Evolutionary conservation across 768 basidiomycete genomes (phyloP), one percentile per base, ranked within the genome.

Genomic region (Leucocoprinus leucothites): DNA sequence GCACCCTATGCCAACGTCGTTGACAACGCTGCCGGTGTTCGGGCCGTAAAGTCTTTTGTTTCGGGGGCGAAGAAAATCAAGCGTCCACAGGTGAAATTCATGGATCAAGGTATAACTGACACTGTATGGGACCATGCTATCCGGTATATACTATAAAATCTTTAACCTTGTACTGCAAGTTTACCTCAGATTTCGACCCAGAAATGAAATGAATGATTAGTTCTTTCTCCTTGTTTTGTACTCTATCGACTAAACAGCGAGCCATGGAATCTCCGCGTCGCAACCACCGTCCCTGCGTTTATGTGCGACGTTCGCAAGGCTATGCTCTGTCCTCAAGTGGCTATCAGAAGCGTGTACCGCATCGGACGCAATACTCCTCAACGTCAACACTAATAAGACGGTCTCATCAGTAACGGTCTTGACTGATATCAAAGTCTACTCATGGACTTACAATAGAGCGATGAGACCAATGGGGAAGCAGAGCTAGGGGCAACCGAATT

Each of bases 391-490:
- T 57, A 46, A 31, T 24, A 31, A 31, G 21, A 43, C 7, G 16
- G 1, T 13, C 3, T 25, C 28, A 35, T 48, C 9, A 44, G 31
- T 18, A n/a, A 31, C 11, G 11, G 31, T 11, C 11, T 11, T 31
- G 6, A 11, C 11, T 31, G 6, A 31, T 5, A 31, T 31, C 6
- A 31, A 31, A 31, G 31, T 31, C 5, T 25, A 14, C 8, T 18
- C 16, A 19, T 16, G 25, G 18, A 26, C 56, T 24, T 11, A 57
- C 56, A 49, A 51, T 49, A 57, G 34, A 22, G 41, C 48, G 22
- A 57, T 25, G 7, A 57, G 26, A 18, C 56, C 56, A 11, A 57
- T 57, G 16, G 49, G 49, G 49, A 57, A 57, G 19, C 41, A 43
- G 13, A 49, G 18, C 56, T 48, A 35, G 9, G 16, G 4, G 19